phyloP scores from a whole-genome alignment of 2,329 filamentous ascomycete genomes.

The Alternaria consortialis region DNA sequence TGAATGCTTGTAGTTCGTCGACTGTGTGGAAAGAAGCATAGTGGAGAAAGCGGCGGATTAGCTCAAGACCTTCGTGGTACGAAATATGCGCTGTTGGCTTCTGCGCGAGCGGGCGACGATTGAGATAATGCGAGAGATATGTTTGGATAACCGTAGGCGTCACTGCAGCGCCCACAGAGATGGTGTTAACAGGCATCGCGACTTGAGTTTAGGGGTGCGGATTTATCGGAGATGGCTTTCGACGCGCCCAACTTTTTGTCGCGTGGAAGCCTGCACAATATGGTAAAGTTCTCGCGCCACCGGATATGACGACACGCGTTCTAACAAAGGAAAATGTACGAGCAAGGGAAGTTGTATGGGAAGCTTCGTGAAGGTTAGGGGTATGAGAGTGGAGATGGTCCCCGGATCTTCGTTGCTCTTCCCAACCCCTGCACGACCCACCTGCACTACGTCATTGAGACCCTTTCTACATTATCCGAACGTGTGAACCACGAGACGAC shows the following conservation, averaged over 20 bases:
- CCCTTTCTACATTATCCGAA: conserved; percentile 5
- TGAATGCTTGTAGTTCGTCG: conserved; percentile 93
- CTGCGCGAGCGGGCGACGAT: conserved; percentile 76
- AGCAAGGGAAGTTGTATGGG: not conserved
- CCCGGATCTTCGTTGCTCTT: conserved; percentile 15
- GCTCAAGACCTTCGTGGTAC: conserved; percentile 89
- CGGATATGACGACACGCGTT: not conserved
- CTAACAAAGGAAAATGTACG: conserved; percentile 2
- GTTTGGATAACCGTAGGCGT: conserved; percentile 89
- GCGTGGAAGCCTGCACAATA: not conserved
- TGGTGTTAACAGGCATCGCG: conserved; percentile 75
- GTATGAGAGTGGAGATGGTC: conserved; percentile 11
- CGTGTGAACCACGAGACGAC: conserved; percentile 1
- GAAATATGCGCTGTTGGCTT: conserved; percentile 91
- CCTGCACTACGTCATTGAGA: conserved; percentile 11
- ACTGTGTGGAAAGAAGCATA: conserved; percentile 90
- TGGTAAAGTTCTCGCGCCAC: not conserved
- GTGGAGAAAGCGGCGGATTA: conserved; percentile 85
- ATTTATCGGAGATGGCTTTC: conserved; percentile 13
- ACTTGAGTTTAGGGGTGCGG: conserved; percentile 10
- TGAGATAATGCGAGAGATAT: conserved; percentile 87
- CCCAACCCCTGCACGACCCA: not conserved
- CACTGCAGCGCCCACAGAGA: conserved; percentile 82
- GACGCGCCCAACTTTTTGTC: conserved; percentile 6
- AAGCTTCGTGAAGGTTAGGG: conserved; percentile 7